Evolutionary conservation across 441 rosid genomes (phyloP), one percentile per base, ranked within the genome.

Genomic region (Aleurites moluccanus): DNA sequence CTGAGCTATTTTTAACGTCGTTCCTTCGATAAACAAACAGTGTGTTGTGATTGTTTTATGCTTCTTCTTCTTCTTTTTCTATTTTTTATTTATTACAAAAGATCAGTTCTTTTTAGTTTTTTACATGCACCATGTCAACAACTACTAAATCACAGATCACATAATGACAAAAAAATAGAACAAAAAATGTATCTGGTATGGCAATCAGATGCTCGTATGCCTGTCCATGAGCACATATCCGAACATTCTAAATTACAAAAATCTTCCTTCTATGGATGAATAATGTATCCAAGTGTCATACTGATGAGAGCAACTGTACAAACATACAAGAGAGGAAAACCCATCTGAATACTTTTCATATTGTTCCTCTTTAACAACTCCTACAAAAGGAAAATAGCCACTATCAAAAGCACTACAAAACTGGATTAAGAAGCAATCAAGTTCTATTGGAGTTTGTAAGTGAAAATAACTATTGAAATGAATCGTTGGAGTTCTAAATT

Each of bases 271-370:
- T 81, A 83, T 18, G 63, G 73, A 71, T 70, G 83, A 78, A 75
- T 74, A 9, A 77, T 49, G 77, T 83, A 86, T 69, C 90, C 88
- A 18, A 79, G 2, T 0, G 63, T 80, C 74, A 88, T 52, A 61
- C 88, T 64, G 67, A 83, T 73, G 1, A 86, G 30, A 13, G 86
- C 83, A 4, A 85, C 90, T 78, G 61, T 57, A 67, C 82, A 85
- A 67, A 86, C 88, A 70, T 78, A 84, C 10, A 86, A 74, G 60
- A 85, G 74, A 2, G 92, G 90, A 64, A 85, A 88, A 40, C 92
- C 88, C 45, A 73, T 80, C 60, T 80, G 83, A 47, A 78, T 38
- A 75, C 63, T 87, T 79, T 74, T 80, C 10, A 23, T 47, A 1
- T 6, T 72, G 6, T 66, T 77, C 79, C 83, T 81, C 77, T 62